Conservation (phyloP, 208 protist genomes). For the Trichomonas gallinae region DNA sequence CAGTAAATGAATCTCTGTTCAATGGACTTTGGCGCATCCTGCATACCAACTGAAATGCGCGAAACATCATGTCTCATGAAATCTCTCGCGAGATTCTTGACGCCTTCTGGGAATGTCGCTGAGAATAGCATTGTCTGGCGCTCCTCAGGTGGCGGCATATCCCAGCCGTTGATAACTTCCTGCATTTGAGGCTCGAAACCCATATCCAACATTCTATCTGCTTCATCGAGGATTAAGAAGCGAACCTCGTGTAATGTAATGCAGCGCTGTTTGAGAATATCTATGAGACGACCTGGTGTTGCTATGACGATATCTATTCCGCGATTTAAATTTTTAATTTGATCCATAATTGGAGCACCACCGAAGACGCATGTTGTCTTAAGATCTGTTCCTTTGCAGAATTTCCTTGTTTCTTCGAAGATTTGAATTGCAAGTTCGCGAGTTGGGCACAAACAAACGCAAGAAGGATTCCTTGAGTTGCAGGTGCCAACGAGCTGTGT, state of each 20-base stretch:
- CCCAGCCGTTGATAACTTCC: slow-evolving; percentile 23
- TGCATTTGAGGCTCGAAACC: slow-evolving; percentile 48
- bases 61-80: slow-evolving; percentile 42
- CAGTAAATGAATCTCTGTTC: slow-evolving; percentile 20
- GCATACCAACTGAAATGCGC: slow-evolving; percentile 44
- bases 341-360: slow-evolving; percentile 46
- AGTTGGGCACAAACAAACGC: slow-evolving; percentile 78
- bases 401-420: slow-evolving; percentile 69
- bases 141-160: background rate
- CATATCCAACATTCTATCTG: slow-evolving; percentile 51
- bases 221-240: slow-evolving; percentile 81
- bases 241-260: slow-evolving; percentile 52
- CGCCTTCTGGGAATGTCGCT: slow-evolving; percentile 92
- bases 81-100: slow-evolving; percentile 77
- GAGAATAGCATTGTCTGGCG: slow-evolving; percentile 96
- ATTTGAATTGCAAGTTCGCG: slow-evolving; percentile 84
- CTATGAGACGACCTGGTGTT: slow-evolving; percentile 72
- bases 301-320: slow-evolving; percentile 59
- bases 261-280: slow-evolving; percentile 62
- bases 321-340: slow-evolving; percentile 50
- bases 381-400: slow-evolving; percentile 20
- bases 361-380: slow-evolving; percentile 31
- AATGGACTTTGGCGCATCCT: background rate
- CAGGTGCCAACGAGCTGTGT: background rate
- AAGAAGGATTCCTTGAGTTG: slow-evolving; percentile 47